Evolutionary conservation across 768 basidiomycete species (phyloP).

Genomic region (Suillus subluteus): DNA sequence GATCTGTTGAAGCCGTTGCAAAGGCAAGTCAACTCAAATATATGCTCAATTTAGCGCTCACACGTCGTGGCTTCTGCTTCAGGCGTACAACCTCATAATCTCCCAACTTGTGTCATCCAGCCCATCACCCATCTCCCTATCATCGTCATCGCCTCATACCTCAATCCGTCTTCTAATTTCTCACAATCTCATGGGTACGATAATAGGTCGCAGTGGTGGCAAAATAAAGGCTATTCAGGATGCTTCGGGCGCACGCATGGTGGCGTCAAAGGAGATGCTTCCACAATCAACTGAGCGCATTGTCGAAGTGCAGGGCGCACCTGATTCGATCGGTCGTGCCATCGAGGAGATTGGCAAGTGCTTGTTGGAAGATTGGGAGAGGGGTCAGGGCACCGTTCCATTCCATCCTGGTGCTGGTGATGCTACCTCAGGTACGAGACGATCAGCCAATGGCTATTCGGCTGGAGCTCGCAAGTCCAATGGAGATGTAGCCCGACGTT

Average conservation of each 20-base stretch:
- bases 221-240: conserved; percentile 99
- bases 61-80: conserved; percentile 18
- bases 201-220: conserved; percentile 94
- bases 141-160: conserved; percentile 69
- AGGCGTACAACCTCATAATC: conserved; percentile 97
- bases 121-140: conserved; percentile 70
- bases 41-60: conserved; percentile 12
- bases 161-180: conserved; percentile 97
- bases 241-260: conserved; percentile 94
- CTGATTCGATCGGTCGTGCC: conserved; percentile 90
- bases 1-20: conserved; percentile 89
- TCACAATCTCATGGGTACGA: conserved; percentile 98
- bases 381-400: conserved; percentile 89
- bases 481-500: conserved; percentile 53
- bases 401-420: conserved; percentile 93
- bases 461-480: conserved; percentile 63
- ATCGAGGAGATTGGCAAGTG: conserved; percentile 96
- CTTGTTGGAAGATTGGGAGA: conserved; percentile 95
- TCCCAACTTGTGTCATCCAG: conserved; percentile 85
- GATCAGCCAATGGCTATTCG: conserved; percentile 54
- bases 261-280: conserved; percentile 98
- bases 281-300: conserved; percentile 99
- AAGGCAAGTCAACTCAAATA: conserved; percentile 56
- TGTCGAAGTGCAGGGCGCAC: conserved; percentile 94
- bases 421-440: conserved; percentile 58